Evolutionary conservation across 768 basidiomycete genomes (phyloP), one percentile per base, ranked within the genome.

Genomic region (Xerocomus spinulosus): DNA sequence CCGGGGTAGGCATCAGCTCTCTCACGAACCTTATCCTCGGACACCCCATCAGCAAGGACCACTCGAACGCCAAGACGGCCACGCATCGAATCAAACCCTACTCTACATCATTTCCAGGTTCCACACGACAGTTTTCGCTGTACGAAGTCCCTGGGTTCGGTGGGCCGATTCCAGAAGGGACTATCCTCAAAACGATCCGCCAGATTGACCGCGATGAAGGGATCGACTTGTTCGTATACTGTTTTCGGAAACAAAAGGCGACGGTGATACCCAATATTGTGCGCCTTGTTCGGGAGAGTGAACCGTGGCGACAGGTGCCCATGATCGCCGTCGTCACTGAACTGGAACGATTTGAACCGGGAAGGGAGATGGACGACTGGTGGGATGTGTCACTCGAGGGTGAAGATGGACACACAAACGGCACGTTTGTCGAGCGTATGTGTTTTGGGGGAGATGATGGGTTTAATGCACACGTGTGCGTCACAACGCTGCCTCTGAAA

Each of bases 381-480:
- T 69, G 68, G 69, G 32, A 39, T 23, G 36, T 20, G 4, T 21
- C 34, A 3, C 33, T 46, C 6, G n/a, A n/a, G n/a, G n/a, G n/a
- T n/a, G 56, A 14, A 4, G 38, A 21, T 12, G 51, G 50, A 2
- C 9, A 8, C 15, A 53, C 51, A 17, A 75, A 75, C 34, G 58
- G 68, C 42, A 32, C 35, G n/a, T 30, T 5, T 3, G 68, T 75
- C 13, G 60, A 61, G 28, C 33, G 14, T 2, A 46, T 35, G 42
- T 53, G 56, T 24, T 50, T 52, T 28, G 50, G 13, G 52, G 29
- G 40, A 40, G 2, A 67, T 69, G 55, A 29, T 33, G 21, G 9
- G 9, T 72, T 73, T 2, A 42, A 61, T 7, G 71, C 60, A 8
- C 63, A 70, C 15, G 72, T 66, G 4, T 76, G 74, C 42, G 55